Base-by-base conservation (phyloP, 163 green algal genomes). In the Picocystis sp. region DNA sequence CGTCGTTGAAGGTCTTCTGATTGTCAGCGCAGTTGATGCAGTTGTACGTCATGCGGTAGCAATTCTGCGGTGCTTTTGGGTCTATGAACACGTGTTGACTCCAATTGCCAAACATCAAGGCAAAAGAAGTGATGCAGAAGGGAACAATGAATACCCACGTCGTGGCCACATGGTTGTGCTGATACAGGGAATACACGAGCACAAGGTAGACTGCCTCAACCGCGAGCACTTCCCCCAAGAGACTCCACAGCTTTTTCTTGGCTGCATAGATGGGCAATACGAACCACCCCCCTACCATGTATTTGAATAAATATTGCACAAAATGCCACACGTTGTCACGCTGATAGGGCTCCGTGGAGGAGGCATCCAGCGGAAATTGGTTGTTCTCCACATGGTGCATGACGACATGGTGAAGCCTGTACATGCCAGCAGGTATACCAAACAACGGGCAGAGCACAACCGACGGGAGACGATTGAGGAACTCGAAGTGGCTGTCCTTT, bases 361-460 rank as follows among this genome's bases (percentile, higher is more conserved):
- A 88, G 1, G 79, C 45, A 50, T 94, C 84, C 15, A 60, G 60
- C 1, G 51, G 55, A 22, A 52, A 58, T 6, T 33, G 19, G 60
- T 94, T 94, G 65, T 84, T 74, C 42, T 88, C 80, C 22, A 69
- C 60, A 67, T 94, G 84, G 52, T 94, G 84, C 84, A 94, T 94
- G 22, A 90, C 45, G 33, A 75, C 67, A 60, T 94, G 84, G 55
- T 94, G 84, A 2, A 83, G 57, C 6, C 59, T 58, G 62, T 94
- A 94, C 41, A 86, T 62, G 14, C 82, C 82, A 21, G 47, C 55
- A 15, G 82, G 83, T 21, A 86, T 48, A 11, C 74, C 74, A 64
- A 74, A 86, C n/a, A 92, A 53, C 0, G 78, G 74, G 3, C 70
- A 63, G 6, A 64, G 34, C 10, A 67, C 2, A 17, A 45, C 33